Conservation (phyloP, 2,329 filamentous ascomycete species). For the Cercospora berteroae region DNA sequence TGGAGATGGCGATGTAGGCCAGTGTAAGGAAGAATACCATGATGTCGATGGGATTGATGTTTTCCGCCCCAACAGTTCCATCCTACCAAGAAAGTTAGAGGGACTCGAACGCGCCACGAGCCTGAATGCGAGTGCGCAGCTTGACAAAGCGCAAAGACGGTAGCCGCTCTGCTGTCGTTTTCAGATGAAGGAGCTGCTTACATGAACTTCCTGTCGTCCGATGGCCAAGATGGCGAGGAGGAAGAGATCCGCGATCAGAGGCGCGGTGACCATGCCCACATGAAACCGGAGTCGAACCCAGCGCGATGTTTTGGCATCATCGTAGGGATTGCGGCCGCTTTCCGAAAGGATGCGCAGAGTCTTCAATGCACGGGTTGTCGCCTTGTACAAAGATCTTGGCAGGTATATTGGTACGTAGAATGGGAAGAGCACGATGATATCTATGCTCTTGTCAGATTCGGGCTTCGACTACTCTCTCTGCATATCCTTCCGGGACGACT, state of each 20-base stretch:
- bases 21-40: slow-evolving; percentile 70
- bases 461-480: background rate
- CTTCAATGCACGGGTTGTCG: slow-evolving; percentile 46
- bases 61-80: slow-evolving; percentile 63
- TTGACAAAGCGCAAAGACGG: background rate
- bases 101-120: background rate
- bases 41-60: slow-evolving; percentile 69
- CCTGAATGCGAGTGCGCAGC: background rate
- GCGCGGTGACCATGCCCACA: slow-evolving; percentile 69
- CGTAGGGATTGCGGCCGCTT: slow-evolving; percentile 10
- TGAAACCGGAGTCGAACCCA: slow-evolving; percentile 54
- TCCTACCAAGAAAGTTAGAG: slow-evolving; percentile 37
- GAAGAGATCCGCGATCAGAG: slow-evolving; percentile 68
- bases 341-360: slow-evolving; percentile 55
- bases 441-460: slow-evolving; percentile 41
- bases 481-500: background rate
- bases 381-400: slow-evolving; percentile 52
- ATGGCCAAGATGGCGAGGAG: slow-evolving; percentile 68
- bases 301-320: background rate
- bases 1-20: slow-evolving; percentile 74
- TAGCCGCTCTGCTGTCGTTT: background rate
- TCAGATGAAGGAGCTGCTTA: background rate
- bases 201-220: slow-evolving; percentile 61
- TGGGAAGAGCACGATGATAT: slow-evolving; percentile 67
- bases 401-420: slow-evolving; percentile 64